These are phyloP conservation scores for Xylaria arbuscula DNA, from an alignment of 2,329 filamentous ascomycete genomes.

Conservation along the genomic window DNA sequence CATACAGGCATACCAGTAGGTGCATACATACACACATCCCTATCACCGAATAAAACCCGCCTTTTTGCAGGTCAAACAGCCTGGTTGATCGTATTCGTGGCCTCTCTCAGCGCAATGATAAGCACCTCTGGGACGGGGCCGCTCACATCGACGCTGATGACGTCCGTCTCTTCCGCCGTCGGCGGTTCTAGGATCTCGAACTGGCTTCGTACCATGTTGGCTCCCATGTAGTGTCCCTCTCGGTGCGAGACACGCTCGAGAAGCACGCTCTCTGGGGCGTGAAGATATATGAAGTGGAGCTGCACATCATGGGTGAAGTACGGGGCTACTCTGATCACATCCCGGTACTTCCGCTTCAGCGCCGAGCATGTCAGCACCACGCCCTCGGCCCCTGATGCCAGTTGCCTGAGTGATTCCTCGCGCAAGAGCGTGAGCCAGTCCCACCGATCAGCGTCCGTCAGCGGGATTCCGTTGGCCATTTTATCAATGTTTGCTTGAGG, in stretches of 20 bases:
- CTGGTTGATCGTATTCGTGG: slow-evolving; percentile 65
- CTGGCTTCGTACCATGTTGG: slow-evolving; percentile 93
- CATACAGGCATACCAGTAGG: not conserved
- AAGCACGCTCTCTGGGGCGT: slow-evolving; percentile 79
- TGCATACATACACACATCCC: not conserved
- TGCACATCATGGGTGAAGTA: slow-evolving; percentile 79
- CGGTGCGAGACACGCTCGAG: slow-evolving; percentile 79
- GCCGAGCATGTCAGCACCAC: slow-evolving; percentile 98
- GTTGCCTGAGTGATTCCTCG: slow-evolving; percentile 69
- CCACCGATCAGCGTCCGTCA: slow-evolving; percentile 95
- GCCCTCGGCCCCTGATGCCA: slow-evolving; percentile 69
- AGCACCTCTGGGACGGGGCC: slow-evolving; percentile 68
- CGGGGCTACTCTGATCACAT: slow-evolving; percentile 84
- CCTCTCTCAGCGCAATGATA: slow-evolving; percentile 67
- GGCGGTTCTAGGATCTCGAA: slow-evolving; percentile 89
- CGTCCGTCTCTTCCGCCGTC: slow-evolving; percentile 74
- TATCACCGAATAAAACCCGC: slow-evolving; percentile 10
- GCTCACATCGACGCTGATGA: slow-evolving; percentile 77
- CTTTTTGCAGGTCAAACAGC: slow-evolving; percentile 44
- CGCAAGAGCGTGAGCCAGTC: slow-evolving; percentile 90
- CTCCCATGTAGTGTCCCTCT: slow-evolving; percentile 93
- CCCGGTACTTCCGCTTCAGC: slow-evolving; percentile 95
- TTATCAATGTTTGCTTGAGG: slow-evolving; percentile 85
- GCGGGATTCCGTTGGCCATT: slow-evolving; percentile 84
- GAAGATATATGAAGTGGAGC: slow-evolving; percentile 93